Conservation (phyloP, 805 yeast genomes). For the Pichia gijzeniarum region DNA sequence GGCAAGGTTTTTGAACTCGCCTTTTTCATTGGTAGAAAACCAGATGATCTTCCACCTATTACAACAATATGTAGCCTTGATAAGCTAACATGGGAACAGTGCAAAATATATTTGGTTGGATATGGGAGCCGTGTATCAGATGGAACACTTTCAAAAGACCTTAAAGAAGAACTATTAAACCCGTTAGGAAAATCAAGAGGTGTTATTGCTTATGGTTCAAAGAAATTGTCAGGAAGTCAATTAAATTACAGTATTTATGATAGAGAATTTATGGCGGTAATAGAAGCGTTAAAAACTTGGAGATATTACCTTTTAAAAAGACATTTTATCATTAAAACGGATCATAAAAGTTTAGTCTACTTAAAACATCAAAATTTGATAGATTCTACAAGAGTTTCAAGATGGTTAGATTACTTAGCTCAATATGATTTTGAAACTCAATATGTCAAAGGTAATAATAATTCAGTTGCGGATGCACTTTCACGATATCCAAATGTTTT, state of each 20-base stretch:
- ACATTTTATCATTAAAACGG: constrained; percentile 1
- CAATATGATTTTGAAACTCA: constrained; percentile 5
- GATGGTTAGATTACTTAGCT: constrained; percentile 8
- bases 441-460: background rate
- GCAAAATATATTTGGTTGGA: no score
- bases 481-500: background rate
- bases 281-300: constrained; percentile 1
- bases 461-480: constrained; percentile 8
- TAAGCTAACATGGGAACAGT: no score
- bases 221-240: background rate
- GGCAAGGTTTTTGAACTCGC: no score
- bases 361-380: constrained; percentile 1
- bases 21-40: no score
- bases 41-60: no score
- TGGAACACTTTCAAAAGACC: no score
- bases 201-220: constrained; percentile 6
- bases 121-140: no score
- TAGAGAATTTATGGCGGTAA: constrained; percentile 1
- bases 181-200: background rate
- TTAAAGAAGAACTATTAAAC: no score
- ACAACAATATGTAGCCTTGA: no score
- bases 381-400: constrained; percentile 1
- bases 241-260: constrained; percentile 1
- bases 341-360: constrained; percentile 1
- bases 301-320: constrained; percentile 1